Percentiles rank a stretch among this genome's conserved stretches.
Conservation (phyloP, 176 grass and related monocot genomes). For the Neostapfia colusana region DNA sequence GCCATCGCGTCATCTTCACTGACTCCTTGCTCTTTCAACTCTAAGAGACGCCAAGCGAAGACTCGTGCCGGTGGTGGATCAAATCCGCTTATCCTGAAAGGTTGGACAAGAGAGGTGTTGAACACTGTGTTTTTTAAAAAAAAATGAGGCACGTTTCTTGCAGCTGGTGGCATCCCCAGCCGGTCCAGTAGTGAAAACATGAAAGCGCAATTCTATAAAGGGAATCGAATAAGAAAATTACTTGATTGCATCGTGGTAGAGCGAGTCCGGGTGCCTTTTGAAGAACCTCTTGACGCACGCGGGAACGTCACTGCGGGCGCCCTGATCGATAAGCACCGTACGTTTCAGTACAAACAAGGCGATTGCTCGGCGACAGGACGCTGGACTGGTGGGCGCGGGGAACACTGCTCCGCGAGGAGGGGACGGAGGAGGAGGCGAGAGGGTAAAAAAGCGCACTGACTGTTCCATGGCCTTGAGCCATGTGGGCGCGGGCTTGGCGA, state of each 20-base stretch:
- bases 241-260: constrained; percentile 78
- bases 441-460: constrained; percentile 24
- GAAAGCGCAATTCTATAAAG: background rate
- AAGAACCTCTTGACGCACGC: constrained; percentile 66
- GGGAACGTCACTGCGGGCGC: constrained; percentile 69
- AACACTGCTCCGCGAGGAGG: too few relatives aligned
- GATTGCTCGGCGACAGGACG: too few relatives aligned
- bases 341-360: background rate
- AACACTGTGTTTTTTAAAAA: background rate
- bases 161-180: background rate
- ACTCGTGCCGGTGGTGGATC: constrained; percentile 79
- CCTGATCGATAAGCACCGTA: constrained; percentile 38
- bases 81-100: constrained; percentile 72
- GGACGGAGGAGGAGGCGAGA: background rate
- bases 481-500: constrained; percentile 55
- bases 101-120: too few relatives aligned
- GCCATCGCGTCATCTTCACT: constrained; percentile 71
- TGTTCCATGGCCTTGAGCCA: constrained; percentile 99
- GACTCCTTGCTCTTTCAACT: constrained; percentile 70
- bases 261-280: constrained; percentile 62
- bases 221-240: constrained; percentile 27
- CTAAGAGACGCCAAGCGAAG: constrained; percentile 85
- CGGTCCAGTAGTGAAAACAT: background rate
- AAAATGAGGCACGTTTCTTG: background rate
- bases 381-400: too few relatives aligned